A percentile compares a stretch with the other conserved stretches of the same genome.
Conservation (phyloP, 169 alveolate species). For the Fabrea salina region DNA sequence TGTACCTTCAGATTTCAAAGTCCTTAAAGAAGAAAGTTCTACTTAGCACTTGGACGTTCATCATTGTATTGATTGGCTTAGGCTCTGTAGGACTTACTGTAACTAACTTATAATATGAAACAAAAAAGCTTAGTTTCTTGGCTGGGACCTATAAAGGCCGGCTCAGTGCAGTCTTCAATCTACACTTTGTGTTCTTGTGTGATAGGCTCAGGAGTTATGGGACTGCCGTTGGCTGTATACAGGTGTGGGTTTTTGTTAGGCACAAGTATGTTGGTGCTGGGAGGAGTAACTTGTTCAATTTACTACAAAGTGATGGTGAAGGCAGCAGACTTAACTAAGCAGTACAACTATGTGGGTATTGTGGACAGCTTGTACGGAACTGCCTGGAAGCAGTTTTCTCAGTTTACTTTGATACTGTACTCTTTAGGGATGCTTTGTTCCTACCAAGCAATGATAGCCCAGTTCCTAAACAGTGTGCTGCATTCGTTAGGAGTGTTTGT, state of each 20-base stretch:
- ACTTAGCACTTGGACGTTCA: neutral
- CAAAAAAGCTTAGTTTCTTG: neutral
- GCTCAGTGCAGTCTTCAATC: neutral
- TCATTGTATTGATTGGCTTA: neutral
- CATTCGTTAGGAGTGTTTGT: neutral
- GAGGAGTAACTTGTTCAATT: neutral
- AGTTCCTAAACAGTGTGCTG: neutral
- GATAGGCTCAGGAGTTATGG: constrained; percentile 15
- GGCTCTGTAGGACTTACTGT: neutral
- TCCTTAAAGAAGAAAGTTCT: neutral
- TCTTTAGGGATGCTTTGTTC: neutral
- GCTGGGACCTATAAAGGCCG: neutral
- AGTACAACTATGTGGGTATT: neutral
- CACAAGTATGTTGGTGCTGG: neutral
- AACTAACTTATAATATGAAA: neutral
- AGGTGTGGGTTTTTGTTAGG: constrained; percentile 20
- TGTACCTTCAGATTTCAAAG: neutral
- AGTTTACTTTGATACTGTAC: neutral
- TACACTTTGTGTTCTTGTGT: neutral
- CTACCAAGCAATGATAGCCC: neutral
- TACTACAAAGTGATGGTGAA: neutral
- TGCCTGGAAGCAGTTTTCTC: neutral
- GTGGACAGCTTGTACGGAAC: neutral
- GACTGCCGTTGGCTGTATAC: neutral
- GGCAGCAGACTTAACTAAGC: neutral